These are phyloP conservation scores for Cladophialophora bantiana DNA, from an alignment of 2,329 filamentous ascomycete genomes.

Conservation along the genomic window DNA sequence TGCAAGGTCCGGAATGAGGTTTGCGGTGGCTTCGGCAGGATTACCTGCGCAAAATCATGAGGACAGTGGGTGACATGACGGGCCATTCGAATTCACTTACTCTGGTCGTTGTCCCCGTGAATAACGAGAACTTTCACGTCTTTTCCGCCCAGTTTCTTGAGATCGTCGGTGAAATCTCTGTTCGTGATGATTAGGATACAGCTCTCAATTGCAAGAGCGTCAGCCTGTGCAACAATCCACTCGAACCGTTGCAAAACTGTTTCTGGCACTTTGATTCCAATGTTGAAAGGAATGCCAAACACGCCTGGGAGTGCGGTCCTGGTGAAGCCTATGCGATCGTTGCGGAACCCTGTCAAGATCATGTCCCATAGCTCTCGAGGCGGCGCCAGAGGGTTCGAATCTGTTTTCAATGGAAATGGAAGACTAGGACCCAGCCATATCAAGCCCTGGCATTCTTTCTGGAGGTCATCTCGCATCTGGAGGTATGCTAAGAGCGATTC, in stretches of 20 bases:
- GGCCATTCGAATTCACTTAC: constrained; percentile 24
- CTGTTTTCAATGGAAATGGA: constrained; percentile 38
- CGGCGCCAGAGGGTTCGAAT: constrained; percentile 40
- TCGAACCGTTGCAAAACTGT: constrained; percentile 38
- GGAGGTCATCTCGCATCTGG: constrained; percentile 28
- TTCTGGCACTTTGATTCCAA: constrained; percentile 35
- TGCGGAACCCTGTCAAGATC: constrained; percentile 40
- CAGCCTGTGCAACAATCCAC: constrained; percentile 41
- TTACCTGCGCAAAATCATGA: constrained; percentile 32
- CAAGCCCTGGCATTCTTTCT: constrained; percentile 37
- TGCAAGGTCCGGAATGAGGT: constrained; percentile 40
- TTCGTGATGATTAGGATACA: constrained; percentile 43
- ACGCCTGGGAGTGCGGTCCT: constrained; percentile 37
- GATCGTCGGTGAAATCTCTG: constrained; percentile 41
- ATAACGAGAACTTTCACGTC: constrained; percentile 41
- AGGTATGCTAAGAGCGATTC: constrained; percentile 43
- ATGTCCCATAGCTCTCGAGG: constrained; percentile 41
- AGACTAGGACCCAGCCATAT: constrained; percentile 42
- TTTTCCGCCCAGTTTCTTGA: constrained; percentile 33
- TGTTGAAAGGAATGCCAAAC: constrained; percentile 38
- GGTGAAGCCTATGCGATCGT: constrained; percentile 38
- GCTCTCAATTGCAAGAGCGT: constrained; percentile 43
- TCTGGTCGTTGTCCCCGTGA: constrained; percentile 43
- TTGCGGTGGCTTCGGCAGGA: constrained; percentile 39
- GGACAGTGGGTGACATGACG: neutral